Percentiles rank a stretch among this genome's conserved stretches.
These are phyloP conservation scores for Thymus quinquecostatus DNA, from an alignment of 257 asterid species.

Conservation along the genomic window DNA sequence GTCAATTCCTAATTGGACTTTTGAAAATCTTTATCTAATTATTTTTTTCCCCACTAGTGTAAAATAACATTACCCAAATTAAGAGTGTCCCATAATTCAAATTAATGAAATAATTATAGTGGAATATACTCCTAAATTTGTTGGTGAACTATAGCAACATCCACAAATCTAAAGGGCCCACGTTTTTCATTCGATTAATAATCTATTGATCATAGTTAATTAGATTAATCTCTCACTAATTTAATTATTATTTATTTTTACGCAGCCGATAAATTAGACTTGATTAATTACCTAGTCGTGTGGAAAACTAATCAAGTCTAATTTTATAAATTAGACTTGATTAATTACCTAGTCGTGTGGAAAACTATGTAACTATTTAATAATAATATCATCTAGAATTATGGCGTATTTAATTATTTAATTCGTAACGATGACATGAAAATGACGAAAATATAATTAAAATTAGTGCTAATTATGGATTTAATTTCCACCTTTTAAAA, in stretches of 20 bases:
- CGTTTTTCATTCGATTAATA: slow-evolving; percentile 2
- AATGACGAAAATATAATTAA: slow-evolving; percentile 17
- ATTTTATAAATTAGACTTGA: too few relatives aligned
- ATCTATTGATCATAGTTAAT: neutral
- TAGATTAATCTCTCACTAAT: neutral
- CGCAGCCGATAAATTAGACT: too few relatives aligned
- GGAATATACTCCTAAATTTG: neutral
- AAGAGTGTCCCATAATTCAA: too few relatives aligned
- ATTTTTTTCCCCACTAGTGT: too few relatives aligned
- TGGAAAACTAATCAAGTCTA: neutral
- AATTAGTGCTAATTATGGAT: slow-evolving; percentile 2
- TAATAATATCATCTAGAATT: neutral
- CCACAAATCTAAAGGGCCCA: neutral
- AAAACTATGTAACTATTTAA: neutral
- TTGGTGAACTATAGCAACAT: slow-evolving; percentile 18
- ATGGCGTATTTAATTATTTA: neutral
- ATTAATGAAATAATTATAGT: too few relatives aligned
- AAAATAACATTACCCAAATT: too few relatives aligned
- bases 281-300: neutral
- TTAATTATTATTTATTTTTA: neutral
- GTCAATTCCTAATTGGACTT: neutral
- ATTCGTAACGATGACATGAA: neutral
- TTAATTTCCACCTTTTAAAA: too few relatives aligned
- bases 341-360: neutral
- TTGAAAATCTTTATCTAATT: too few relatives aligned